phyloP scores from a whole-genome alignment of 139 green algal species.

The Chlamydomonas eustigma region DNA sequence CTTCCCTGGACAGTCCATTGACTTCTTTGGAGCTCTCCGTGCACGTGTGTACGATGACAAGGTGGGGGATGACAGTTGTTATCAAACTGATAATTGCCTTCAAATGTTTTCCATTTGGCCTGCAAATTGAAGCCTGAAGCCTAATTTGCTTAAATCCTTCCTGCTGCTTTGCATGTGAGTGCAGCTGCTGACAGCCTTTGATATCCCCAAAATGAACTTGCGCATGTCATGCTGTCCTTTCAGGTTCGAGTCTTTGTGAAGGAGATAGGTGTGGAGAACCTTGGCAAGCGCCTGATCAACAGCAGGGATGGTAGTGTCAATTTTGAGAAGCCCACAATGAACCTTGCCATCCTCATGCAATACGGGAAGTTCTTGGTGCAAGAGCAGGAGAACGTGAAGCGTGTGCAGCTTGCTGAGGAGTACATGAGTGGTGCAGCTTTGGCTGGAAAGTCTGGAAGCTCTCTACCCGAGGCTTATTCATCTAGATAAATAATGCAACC shows the following conservation, averaged over 20 bases:
- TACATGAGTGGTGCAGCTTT: constrained; percentile 88
- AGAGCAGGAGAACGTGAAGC: constrained; percentile 98
- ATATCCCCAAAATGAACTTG: too few species aligned
- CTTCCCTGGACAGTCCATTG: constrained; percentile 99
- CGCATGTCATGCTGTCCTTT: not conserved
- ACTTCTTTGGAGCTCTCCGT: constrained; percentile 97
- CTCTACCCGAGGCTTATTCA: not conserved
- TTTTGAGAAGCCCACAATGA: constrained; percentile 88
- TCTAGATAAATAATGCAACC: not conserved
- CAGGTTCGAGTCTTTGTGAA: constrained; percentile 74
- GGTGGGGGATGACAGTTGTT: too few species aligned
- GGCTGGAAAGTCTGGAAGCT: constrained; percentile 55
- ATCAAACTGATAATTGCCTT: too few species aligned
- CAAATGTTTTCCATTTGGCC: too few species aligned
- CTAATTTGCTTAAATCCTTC: not conserved
- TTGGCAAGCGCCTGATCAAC: constrained; percentile 92
- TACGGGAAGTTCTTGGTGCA: constrained; percentile 85
- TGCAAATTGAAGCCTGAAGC: too few species aligned
- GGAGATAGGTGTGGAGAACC: constrained; percentile 79
- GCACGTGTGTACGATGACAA: constrained; percentile 93
- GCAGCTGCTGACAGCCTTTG: too few species aligned
- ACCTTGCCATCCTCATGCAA: constrained; percentile 73
- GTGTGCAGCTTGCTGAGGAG: constrained; percentile 94
- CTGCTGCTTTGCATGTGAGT: not conserved
- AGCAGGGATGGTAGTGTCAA: constrained; percentile 69